Conservation (phyloP, 139 green algal species). For the Volvox africanus region DNA sequence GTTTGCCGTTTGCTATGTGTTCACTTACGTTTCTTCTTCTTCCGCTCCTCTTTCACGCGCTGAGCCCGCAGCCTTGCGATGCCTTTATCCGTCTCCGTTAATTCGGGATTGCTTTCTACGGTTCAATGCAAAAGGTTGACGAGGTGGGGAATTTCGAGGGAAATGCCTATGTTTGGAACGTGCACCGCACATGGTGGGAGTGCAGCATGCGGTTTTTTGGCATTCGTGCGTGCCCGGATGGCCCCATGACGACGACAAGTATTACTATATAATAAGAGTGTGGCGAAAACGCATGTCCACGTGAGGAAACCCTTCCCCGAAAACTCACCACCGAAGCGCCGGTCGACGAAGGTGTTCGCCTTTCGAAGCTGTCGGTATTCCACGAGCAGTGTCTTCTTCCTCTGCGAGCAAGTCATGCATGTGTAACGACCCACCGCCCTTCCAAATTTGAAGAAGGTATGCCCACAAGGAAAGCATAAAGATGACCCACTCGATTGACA, state of each 20-base stretch:
- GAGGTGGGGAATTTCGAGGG: background rate
- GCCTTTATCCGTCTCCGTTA: slow-evolving; percentile 87
- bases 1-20: too few species aligned
- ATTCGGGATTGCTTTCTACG: slow-evolving; percentile 82
- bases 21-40: slow-evolving; percentile 43
- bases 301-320: background rate
- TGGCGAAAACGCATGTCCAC: too few species aligned
- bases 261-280: too few species aligned
- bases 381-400: slow-evolving; percentile 92
- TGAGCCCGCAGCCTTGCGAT: slow-evolving; percentile 88
- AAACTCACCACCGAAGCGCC: slow-evolving; percentile 88
- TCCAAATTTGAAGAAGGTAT: too few species aligned
- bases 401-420: slow-evolving; percentile 55
- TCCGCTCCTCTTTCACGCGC: slow-evolving; percentile 65
- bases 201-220: too few species aligned
- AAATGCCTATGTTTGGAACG: too few species aligned
- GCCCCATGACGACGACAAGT: too few species aligned
- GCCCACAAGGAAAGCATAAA: background rate
- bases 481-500: slow-evolving; percentile 59
- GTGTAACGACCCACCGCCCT: background rate
- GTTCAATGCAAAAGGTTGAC: background rate
- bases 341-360: slow-evolving; percentile 94
- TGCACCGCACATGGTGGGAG: too few species aligned
- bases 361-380: slow-evolving; percentile 92
- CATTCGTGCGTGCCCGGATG: too few species aligned